Conservation (phyloP, 2,329 filamentous ascomycete species). For the Aspergillus arachidicola region DNA sequence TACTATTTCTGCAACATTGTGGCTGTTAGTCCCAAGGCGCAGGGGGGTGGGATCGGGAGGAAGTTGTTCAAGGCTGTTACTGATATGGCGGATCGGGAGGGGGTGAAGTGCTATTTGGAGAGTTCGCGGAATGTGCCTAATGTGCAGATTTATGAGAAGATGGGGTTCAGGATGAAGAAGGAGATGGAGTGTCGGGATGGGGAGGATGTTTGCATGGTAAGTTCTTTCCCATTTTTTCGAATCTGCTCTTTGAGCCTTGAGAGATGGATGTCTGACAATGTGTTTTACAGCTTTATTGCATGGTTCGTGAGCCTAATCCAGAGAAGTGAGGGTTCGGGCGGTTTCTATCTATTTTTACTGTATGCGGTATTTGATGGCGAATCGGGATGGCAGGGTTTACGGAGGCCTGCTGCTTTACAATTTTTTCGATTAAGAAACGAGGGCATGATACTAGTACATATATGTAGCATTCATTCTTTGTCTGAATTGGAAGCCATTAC, state of each 20-base stretch:
- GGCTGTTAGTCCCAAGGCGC: constrained; percentile 66
- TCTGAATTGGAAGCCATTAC: not conserved
- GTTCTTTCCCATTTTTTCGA: constrained; percentile 12
- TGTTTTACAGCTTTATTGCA: constrained; percentile 22
- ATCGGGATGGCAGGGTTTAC: not conserved
- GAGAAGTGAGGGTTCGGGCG: not conserved
- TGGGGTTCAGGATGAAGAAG: constrained; percentile 68
- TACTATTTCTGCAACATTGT: constrained; percentile 81
- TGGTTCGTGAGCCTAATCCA: constrained; percentile 21
- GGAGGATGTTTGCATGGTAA: constrained; percentile 57
- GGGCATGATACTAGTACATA: not conserved
- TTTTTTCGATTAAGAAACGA: not conserved
- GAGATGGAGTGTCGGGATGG: constrained; percentile 70
- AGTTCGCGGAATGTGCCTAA: constrained; percentile 70
- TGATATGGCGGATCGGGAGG: constrained; percentile 64
- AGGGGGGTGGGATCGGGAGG: constrained; percentile 68
- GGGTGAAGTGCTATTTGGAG: constrained; percentile 69
- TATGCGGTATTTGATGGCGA: constrained; percentile 4
- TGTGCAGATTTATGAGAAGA: constrained; percentile 69
- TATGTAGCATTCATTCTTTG: not conserved
- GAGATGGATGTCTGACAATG: not conserved
- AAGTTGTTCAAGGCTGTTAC: constrained; percentile 68
- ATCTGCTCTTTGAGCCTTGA: not conserved
- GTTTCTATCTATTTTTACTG: not conserved
- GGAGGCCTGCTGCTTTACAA: not conserved